Evolutionary conservation across 441 rosid species (phyloP), one percentile per base, ranked within the genome.

Genomic region (Raphanus hybrid): DNA sequence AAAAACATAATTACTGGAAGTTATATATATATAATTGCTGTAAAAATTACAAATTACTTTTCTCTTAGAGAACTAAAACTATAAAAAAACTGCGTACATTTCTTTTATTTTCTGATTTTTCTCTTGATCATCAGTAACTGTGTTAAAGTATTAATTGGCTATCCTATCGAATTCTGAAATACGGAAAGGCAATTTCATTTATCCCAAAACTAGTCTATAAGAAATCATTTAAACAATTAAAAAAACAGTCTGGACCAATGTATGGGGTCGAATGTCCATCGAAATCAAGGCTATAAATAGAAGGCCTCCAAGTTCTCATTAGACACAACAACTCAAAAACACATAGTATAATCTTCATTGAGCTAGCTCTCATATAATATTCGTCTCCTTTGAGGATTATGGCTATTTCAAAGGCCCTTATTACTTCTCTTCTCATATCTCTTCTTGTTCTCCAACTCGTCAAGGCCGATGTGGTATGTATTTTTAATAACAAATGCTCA

Each of bases 371-470:
- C 78, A 54, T 67, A 32, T 48, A 35, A 34, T 12, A 45, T 6
- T n/a, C 52, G 27, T 67, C 78, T 61, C 70, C 2, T 59, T 57
- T 4, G 52, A 50, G 58, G 32, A 69, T 61, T 18, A 92, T 89
- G 97, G 86, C 91, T 66, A 59, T 80, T 71, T 69, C 87, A 34
- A 87, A 80, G 73, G 63, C 79, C 72, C 76, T 87, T 64, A 27
- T 85, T 55, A 90, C 86, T 75, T 85, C 85, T 4, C 74, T 89
- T 74, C 82, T 91, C 77, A 15, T 92, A 67, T 88, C 85, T 67
- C 85, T 88, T 66, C 85, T 87, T 59, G 54, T 86, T 70, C 84
- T 88, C 73, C 77, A 77, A 57, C 79, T 82, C 27, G 89, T 80
- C 16, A 82, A 83, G 15, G 91, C 92, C 48, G 86, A 81, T 75